These are phyloP conservation scores for Ricinus communis DNA, from an alignment of 345 rosid genomes.

Conservation along the genomic window DNA sequence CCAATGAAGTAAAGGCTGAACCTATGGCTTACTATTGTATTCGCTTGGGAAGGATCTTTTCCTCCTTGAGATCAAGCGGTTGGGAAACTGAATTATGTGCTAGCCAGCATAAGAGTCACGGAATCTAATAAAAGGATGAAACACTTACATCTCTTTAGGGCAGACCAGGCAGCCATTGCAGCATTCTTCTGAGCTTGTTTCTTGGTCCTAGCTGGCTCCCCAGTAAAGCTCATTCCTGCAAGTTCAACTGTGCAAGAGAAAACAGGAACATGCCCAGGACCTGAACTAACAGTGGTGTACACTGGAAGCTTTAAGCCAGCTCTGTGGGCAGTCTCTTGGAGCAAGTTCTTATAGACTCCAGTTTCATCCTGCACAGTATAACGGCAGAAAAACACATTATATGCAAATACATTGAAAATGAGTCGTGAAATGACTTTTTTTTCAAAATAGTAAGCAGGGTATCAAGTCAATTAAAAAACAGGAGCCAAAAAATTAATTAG, in stretches of 20 bases:
- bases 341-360: slow-evolving; percentile 82
- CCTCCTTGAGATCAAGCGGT: not conserved
- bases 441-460: no score
- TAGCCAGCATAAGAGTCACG: not conserved
- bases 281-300: slow-evolving; percentile 64
- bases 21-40: not conserved
- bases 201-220: slow-evolving; percentile 73
- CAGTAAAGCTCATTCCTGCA: slow-evolving; percentile 66
- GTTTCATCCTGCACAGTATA: slow-evolving; percentile 61
- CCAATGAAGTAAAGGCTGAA: not conserved
- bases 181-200: slow-evolving; percentile 91
- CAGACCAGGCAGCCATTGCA: slow-evolving; percentile 81
- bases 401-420: not conserved
- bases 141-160: slow-evolving; percentile 52
- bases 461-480: no score
- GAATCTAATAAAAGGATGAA: not conserved
- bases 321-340: slow-evolving; percentile 84
- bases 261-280: slow-evolving; percentile 58
- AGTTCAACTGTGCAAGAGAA: slow-evolving; percentile 67
- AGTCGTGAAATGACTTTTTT: no score
- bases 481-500: no score
- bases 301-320: slow-evolving; percentile 77
- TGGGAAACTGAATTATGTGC: not conserved
- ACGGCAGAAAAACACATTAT: slow-evolving; percentile 4
- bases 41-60: not conserved